phyloP scores from a whole-genome alignment of 306 rosid species.

The Quercus alba region DNA sequence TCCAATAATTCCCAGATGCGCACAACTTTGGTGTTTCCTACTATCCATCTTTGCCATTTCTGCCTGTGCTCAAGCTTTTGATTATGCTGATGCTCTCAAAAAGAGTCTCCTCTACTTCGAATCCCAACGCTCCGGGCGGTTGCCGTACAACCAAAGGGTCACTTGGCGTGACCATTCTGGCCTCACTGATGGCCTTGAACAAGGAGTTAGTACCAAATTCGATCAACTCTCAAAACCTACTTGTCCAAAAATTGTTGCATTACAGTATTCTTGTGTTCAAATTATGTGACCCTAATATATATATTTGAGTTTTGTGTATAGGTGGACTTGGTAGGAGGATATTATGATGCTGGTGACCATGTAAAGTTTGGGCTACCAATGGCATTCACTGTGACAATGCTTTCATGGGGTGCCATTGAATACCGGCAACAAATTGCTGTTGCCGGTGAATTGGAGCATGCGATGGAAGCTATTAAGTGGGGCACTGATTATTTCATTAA shows the following conservation, averaged over 20 bases:
- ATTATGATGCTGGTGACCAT: constrained; percentile 98
- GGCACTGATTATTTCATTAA: constrained; percentile 97
- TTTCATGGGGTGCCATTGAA: constrained; percentile 85
- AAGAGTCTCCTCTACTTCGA: constrained; percentile 93
- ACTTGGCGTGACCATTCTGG: constrained; percentile 94
- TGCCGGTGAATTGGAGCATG: constrained; percentile 79
- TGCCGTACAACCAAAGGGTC: constrained; percentile 93
- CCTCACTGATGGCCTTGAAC: constrained; percentile 92
- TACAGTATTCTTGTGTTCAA: not conserved
- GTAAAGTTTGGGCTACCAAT: constrained; percentile 94
- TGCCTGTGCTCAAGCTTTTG: constrained; percentile 34
- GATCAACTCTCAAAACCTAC: not conserved
- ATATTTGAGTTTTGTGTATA: constrained; percentile 13
- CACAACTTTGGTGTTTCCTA: constrained; percentile 30
- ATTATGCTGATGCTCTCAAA: constrained; percentile 76
- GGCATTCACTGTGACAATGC: constrained; percentile 98
- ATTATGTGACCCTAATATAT: not conserved
- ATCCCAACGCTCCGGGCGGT: constrained; percentile 89
- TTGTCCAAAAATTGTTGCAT: not conserved
- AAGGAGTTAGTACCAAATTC: constrained; percentile 54
- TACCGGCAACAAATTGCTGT: constrained; percentile 56
- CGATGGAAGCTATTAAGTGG: constrained; percentile 94
- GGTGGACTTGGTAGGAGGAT: constrained; percentile 98
- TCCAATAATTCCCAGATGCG: constrained; percentile 10
- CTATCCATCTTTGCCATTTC: constrained; percentile 30